Conservation (phyloP, 2,329 filamentous ascomycete species). For the Chaetothyriales sp. region DNA sequence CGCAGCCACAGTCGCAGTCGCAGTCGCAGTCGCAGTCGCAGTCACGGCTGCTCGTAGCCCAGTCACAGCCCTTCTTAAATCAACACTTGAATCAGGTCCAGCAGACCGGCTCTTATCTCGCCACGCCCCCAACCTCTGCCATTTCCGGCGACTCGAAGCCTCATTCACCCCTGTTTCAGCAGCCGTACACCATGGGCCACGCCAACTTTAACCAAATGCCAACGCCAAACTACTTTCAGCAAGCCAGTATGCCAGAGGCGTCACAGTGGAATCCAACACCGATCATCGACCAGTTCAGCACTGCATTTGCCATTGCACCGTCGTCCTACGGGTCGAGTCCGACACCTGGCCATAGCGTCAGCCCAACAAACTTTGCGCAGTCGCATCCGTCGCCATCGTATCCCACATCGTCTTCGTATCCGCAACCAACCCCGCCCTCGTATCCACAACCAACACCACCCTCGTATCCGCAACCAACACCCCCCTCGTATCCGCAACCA, state of each 20-base stretch:
- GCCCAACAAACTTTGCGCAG: not conserved
- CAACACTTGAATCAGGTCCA: constrained; percentile 9
- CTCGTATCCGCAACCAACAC: constrained; percentile 1
- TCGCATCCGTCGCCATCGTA: constrained; percentile 1
- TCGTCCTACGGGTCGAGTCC: constrained; percentile 18
- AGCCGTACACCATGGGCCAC: constrained; percentile 7
- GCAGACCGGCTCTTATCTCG: constrained; percentile 10
- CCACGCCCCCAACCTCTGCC: constrained; percentile 63
- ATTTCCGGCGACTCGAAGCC: constrained; percentile 60
- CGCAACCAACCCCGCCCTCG: constrained; percentile 9
- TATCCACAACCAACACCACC: constrained; percentile 10
- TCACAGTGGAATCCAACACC: constrained; percentile 72
- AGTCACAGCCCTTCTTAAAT: constrained; percentile 5
- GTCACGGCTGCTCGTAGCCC: constrained; percentile 1
- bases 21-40: constrained; percentile 6
- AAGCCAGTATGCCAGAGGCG: not conserved
- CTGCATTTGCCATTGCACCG: constrained; percentile 68
- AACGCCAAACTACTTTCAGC: constrained; percentile 18
- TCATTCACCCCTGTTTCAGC: constrained; percentile 42
- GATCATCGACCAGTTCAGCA: constrained; percentile 81
- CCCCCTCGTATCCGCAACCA: constrained; percentile 2
- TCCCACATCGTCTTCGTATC: constrained; percentile 3
- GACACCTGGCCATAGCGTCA: constrained; percentile 28
- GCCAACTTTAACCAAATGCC: constrained; percentile 9
- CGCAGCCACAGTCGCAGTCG: too few relatives aligned